Evolutionary conservation across 2,329 filamentous ascomycete genomes (phyloP).

Genomic region (Lachnellula willkommii): DNA sequence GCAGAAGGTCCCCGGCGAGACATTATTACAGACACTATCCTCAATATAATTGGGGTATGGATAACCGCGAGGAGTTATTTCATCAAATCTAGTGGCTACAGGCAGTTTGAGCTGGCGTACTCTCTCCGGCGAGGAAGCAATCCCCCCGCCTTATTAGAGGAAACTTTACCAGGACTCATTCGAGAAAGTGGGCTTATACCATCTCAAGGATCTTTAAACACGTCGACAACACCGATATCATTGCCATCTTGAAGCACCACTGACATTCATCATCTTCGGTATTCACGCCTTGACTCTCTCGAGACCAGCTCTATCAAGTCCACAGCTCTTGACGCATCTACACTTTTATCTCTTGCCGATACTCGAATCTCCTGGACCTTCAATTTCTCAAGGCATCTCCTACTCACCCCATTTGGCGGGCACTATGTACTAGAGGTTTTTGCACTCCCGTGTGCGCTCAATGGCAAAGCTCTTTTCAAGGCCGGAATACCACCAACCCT

Average conservation of each 20-base stretch:
- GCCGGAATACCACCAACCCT: constrained; percentile 1
- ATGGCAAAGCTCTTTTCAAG: neutral
- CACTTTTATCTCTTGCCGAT: constrained; percentile 1
- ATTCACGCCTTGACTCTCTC: neutral
- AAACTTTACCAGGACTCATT: neutral
- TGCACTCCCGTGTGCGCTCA: constrained; percentile 3
- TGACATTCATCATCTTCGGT: neutral
- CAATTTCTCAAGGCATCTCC: constrained; percentile 4
- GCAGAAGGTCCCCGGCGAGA: neutral
- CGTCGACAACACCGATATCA: neutral
- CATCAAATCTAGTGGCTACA: neutral
- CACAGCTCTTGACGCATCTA: constrained; percentile 1
- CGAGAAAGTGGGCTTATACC: neutral
- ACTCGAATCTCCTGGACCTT: constrained; percentile 3
- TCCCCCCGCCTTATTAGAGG: neutral
- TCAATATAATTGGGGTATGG: constrained; percentile 2
- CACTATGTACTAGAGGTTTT: constrained; percentile 2
- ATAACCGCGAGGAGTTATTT: constrained; percentile 1
- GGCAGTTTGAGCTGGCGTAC: constrained; percentile 1
- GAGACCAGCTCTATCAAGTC: constrained; percentile 4
- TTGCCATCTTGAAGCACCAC: neutral
- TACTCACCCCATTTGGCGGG: neutral
- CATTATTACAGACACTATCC: neutral
- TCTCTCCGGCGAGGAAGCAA: neutral
- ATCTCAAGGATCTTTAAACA: neutral